Evolutionary conservation across 2,329 filamentous ascomycete genomes (phyloP).

Genomic region (Cytospora chrysosperma): DNA sequence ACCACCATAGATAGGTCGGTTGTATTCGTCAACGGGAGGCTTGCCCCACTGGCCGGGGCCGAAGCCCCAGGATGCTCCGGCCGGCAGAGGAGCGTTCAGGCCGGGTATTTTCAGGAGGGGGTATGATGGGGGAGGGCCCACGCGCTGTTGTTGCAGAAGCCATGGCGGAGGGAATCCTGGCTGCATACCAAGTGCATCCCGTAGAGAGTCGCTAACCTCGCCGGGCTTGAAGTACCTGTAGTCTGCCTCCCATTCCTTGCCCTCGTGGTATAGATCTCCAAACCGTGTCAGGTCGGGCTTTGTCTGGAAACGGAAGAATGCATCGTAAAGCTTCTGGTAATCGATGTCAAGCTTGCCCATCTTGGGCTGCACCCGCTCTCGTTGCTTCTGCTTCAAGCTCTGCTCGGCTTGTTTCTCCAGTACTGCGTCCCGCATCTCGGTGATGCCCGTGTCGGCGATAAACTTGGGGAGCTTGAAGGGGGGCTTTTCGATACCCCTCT

Average conservation of each 20-base stretch:
- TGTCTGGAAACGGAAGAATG: constrained; percentile 96
- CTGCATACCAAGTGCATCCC: constrained; percentile 90
- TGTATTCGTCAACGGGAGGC: constrained; percentile 90
- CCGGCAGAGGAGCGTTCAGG: constrained; percentile 86
- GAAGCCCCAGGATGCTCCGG: constrained; percentile 91
- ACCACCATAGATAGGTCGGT: constrained; percentile 86
- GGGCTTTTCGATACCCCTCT: constrained; percentile 93
- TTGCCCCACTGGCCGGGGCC: constrained; percentile 95
- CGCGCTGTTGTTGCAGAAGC: constrained; percentile 95
- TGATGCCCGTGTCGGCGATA: constrained; percentile 95
- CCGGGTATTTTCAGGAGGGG: constrained; percentile 93
- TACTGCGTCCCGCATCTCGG: constrained; percentile 96
- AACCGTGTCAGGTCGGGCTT: constrained; percentile 93
- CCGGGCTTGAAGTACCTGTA: constrained; percentile 86
- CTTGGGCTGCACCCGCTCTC: constrained; percentile 90
- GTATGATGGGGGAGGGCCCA: constrained; percentile 90
- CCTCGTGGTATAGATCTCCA: constrained; percentile 99
- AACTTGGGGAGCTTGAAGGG: constrained; percentile 92
- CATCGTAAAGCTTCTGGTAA: constrained; percentile 97
- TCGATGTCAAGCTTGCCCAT: constrained; percentile 98
- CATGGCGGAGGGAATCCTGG: constrained; percentile 91
- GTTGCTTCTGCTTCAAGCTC: constrained; percentile 89
- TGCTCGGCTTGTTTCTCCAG: constrained; percentile 94
- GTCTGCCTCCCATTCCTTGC: constrained; percentile 97
- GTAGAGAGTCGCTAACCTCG: constrained; percentile 83